Conservation (phyloP, 495 filamentous ascomycete species). For the Aspergillus ellipticus region DNA sequence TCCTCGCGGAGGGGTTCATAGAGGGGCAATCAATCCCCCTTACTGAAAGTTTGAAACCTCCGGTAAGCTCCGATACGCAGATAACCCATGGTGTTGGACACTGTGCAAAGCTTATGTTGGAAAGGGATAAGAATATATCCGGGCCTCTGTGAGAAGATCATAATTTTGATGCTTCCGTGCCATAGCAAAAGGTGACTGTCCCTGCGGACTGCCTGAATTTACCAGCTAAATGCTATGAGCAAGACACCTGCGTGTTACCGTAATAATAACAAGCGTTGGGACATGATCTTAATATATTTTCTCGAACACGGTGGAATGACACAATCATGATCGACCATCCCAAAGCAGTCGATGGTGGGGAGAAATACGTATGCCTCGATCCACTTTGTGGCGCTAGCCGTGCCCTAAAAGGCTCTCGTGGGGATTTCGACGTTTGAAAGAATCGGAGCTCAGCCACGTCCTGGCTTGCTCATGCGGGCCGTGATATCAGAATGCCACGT, state of each 20-base stretch:
- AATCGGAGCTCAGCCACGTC: not conserved
- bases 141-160: no score
- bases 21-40: no score
- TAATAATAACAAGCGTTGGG: not conserved
- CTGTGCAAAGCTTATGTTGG: no score
- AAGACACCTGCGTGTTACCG: not conserved
- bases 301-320: not conserved
- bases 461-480: not conserved
- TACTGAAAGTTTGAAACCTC: no score
- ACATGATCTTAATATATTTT: not conserved
- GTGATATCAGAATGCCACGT: not conserved
- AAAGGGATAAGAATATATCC: no score
- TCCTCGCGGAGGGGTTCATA: no score
- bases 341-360: not conserved
- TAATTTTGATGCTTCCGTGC: no score
- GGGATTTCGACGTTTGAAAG: not conserved
- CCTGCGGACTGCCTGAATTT: not conserved
- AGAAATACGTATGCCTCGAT: conserved; percentile 2
- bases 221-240: not conserved
- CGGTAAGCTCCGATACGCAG: no score
- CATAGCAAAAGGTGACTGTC: no score
- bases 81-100: no score
- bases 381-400: conserved; percentile 1
- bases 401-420: not conserved
- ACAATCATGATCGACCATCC: not conserved